Conservation (phyloP, 2,329 filamentous ascomycete genomes). For the Didymella pinodella region DNA sequence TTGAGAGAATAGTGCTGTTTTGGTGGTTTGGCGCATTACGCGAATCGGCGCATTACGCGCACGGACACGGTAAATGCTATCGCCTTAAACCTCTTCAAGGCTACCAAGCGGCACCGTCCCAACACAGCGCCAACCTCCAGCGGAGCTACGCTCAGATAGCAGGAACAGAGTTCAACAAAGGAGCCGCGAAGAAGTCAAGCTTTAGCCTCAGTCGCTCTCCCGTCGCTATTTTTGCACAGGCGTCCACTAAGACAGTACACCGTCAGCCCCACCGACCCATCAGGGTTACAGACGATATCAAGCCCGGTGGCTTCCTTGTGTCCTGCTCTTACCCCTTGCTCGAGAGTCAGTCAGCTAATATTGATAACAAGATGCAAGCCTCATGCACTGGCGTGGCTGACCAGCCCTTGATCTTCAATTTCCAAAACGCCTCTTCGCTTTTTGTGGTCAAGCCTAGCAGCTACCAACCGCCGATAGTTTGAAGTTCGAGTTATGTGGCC, state of each 20-base stretch:
- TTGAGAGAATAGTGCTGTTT: too few species aligned
- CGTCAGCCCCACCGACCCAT: conserved; percentile 6
- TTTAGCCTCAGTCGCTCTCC: conserved; percentile 30
- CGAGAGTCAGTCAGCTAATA: conserved; percentile 15
- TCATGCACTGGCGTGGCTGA: conserved; percentile 24
- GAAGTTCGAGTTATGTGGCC: conserved; percentile 15
- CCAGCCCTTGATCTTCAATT: conserved; percentile 16
- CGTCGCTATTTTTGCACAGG: conserved; percentile 26
- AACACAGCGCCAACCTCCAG: conserved; percentile 6
- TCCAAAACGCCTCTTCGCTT: conserved; percentile 11
- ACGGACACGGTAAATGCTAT: background rate
- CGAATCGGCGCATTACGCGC: too few species aligned
- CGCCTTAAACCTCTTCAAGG: background rate
- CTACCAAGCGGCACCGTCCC: conserved; percentile 3
- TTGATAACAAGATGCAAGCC: conserved; percentile 22
- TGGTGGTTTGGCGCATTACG: too few species aligned
- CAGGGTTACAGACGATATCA: conserved; percentile 3
- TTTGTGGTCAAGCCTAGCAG: conserved; percentile 12
- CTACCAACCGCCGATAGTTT: conserved; percentile 16
- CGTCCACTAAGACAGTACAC: conserved; percentile 9
- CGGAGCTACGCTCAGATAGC: conserved; percentile 15
- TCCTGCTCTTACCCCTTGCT: conserved; percentile 21
- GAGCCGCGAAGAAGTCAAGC: conserved; percentile 23
- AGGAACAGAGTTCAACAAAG: conserved; percentile 10
- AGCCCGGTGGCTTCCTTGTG: conserved; percentile 9